phyloP scores from a whole-genome alignment of 1,139 yeast species.

The Nakaseomyces uthaithaninus region DNA sequence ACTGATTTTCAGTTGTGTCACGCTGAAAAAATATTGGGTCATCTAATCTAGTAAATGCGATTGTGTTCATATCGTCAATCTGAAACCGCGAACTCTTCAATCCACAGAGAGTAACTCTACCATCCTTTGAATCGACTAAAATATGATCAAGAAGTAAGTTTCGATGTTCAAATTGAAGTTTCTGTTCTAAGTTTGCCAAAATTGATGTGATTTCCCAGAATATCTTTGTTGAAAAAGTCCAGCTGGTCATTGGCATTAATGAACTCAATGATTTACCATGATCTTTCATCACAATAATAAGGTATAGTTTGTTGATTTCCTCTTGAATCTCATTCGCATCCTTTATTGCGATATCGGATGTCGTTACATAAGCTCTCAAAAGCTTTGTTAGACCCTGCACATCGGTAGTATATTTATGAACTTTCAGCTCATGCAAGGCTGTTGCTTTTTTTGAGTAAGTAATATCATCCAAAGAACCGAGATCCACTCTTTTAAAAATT shows the following conservation, averaged over 20 bases:
- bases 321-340: conserved; percentile 9
- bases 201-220: conserved; percentile 47
- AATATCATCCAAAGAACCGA: conserved; percentile 16
- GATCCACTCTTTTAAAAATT: conserved; percentile 19
- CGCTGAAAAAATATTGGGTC: conserved; percentile 48
- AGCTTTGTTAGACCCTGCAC: conserved; percentile 28
- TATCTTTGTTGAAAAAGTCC: conserved; percentile 46
- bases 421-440: conserved; percentile 25
- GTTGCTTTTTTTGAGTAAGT: conserved; percentile 18
- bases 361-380: conserved; percentile 20
- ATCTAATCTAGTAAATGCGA: conserved; percentile 34
- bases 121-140: conserved; percentile 29
- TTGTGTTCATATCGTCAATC: conserved; percentile 4
- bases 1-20: conserved; percentile 41
- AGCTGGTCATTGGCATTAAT: conserved; percentile 33
- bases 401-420: conserved; percentile 20
- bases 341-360: conserved; percentile 9
- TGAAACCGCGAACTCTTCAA: conserved; percentile 29
- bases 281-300: conserved; percentile 27
- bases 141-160: conserved; percentile 62
- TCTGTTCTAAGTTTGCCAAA: conserved; percentile 44
- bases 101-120: conserved; percentile 47
- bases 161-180: conserved; percentile 54
- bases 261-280: conserved; percentile 25
- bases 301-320: conserved; percentile 9